Conservation (phyloP, 1,284 basidiomycete species). For the Cystobasidium slooffiae region DNA sequence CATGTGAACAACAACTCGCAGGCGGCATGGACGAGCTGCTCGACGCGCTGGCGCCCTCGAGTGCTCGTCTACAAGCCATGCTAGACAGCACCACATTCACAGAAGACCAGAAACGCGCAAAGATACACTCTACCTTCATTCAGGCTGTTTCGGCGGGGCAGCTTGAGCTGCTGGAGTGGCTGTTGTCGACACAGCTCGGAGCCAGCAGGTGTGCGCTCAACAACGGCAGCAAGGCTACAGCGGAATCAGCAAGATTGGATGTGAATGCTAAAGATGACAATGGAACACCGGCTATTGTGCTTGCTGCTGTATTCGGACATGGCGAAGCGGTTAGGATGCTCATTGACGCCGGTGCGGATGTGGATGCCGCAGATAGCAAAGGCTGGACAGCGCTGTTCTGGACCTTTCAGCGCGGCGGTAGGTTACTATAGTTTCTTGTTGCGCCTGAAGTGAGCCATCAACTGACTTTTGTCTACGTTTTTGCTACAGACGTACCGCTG, state of each 20-base stretch:
- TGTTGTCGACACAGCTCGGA: constrained; percentile 44
- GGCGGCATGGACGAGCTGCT: constrained; percentile 12
- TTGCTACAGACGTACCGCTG: constrained; percentile 69
- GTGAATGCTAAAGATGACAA: constrained; percentile 50
- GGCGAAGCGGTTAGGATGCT: constrained; percentile 84
- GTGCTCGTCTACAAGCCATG: constrained; percentile 12
- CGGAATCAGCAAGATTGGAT: constrained; percentile 42
- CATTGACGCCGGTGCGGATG: constrained; percentile 73
- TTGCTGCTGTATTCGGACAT: constrained; percentile 50
- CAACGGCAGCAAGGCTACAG: background rate
- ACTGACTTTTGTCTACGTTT: background rate
- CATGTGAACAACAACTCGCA: constrained; percentile 1
- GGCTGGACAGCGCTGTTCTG: constrained; percentile 52
- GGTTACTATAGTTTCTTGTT: background rate
- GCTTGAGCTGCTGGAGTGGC: constrained; percentile 53
- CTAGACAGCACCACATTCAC: constrained; percentile 8
- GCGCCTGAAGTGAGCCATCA: background rate
- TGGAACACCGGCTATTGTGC: constrained; percentile 50
- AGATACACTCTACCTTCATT: constrained; percentile 47
- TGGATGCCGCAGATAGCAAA: constrained; percentile 69
- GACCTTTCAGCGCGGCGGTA: constrained; percentile 18
- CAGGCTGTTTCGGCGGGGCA: constrained; percentile 48
- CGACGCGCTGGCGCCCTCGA: constrained; percentile 37
- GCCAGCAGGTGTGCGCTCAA: too few relatives aligned
- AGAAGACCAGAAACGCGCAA: constrained; percentile 45